Conservation (phyloP, 2,329 filamentous ascomycete genomes). For the Aspergillus chevalieri region DNA sequence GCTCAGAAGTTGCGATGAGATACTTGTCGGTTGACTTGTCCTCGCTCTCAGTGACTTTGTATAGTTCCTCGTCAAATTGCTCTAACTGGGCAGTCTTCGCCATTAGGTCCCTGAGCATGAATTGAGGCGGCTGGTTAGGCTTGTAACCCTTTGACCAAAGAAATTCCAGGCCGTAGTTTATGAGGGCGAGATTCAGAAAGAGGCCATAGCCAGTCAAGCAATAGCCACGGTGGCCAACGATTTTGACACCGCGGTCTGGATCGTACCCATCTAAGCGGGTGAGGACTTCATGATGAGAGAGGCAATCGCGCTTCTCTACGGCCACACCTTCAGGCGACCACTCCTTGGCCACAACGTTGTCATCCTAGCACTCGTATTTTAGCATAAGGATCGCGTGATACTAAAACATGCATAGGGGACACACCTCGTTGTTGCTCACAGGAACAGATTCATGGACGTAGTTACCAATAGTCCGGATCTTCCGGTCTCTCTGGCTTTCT, state of each 20-base stretch:
- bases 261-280: constrained; percentile 85
- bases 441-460: constrained; percentile 86
- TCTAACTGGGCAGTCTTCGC: constrained; percentile 96
- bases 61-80: constrained; percentile 95
- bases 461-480: constrained; percentile 81
- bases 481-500: constrained; percentile 64
- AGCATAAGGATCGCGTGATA: neutral
- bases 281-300: constrained; percentile 94
- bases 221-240: constrained; percentile 91
- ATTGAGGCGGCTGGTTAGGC: constrained; percentile 78
- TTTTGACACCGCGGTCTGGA: constrained; percentile 83
- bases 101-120: constrained; percentile 95
- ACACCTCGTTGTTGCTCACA: constrained; percentile 71
- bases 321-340: constrained; percentile 74
- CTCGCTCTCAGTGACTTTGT: constrained; percentile 83
- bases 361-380: constrained; percentile 48
- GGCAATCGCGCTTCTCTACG: constrained; percentile 67
- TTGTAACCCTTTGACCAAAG: constrained; percentile 74
- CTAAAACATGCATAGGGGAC: constrained; percentile 1
- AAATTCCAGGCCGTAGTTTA: constrained; percentile 93
- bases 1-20: constrained; percentile 79
- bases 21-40: constrained; percentile 85
- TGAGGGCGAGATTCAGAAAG: constrained; percentile 83
- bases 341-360: constrained; percentile 69
- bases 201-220: constrained; percentile 86